These are phyloP conservation scores for Diaporthe longicolla DNA, from an alignment of 2,329 filamentous ascomycete genomes.

Conservation along the genomic window DNA sequence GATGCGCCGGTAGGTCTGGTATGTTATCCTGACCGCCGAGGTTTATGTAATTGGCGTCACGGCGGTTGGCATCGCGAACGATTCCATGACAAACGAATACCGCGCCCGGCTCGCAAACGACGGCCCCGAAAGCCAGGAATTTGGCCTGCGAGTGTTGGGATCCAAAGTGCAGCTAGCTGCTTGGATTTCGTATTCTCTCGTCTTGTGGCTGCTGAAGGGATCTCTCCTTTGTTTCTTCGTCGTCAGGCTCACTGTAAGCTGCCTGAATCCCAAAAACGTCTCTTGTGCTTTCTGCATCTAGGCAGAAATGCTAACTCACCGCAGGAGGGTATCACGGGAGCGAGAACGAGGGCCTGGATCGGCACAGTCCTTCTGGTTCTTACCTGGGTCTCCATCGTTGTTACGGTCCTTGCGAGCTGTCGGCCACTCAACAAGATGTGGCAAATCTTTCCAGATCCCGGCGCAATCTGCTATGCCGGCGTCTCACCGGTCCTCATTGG, in stretches of 20 bases:
- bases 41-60: constrained; percentile 36
- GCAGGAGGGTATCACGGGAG: constrained; percentile 52
- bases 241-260: constrained; percentile 61
- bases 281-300: neutral
- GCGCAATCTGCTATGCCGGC: constrained; percentile 54
- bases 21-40: neutral
- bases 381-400: constrained; percentile 64
- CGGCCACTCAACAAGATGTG: constrained; percentile 67
- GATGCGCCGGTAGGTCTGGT: neutral
- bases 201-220: constrained; percentile 69
- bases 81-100: constrained; percentile 67
- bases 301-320: neutral
- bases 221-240: constrained; percentile 70
- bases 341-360: constrained; percentile 58
- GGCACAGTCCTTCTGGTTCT: constrained; percentile 63
- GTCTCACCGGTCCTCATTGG: constrained; percentile 35
- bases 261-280: neutral
- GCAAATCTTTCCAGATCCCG: constrained; percentile 72
- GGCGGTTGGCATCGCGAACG: constrained; percentile 66
- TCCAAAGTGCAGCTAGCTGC: constrained; percentile 70
- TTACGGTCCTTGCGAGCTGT: constrained; percentile 67
- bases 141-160: constrained; percentile 60
- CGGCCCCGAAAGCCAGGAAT: constrained; percentile 33
- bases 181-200: constrained; percentile 67
- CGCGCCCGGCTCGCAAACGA: constrained; percentile 56